Base-by-base conservation (phyloP, 1,284 basidiomycete species). In the Sanghuangporus baumii region DNA sequence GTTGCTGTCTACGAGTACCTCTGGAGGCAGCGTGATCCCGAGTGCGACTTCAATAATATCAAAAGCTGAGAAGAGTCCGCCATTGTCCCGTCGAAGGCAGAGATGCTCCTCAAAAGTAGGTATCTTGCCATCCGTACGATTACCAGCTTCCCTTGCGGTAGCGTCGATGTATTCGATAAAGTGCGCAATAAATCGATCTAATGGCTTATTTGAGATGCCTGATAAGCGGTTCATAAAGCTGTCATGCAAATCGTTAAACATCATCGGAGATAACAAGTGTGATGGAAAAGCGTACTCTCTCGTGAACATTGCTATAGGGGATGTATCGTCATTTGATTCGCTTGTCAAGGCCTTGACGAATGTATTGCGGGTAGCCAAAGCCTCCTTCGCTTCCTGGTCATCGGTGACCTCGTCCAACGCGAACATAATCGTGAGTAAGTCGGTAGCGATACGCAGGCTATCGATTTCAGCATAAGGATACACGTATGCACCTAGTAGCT, bases 331-430 rank as follows among this genome's bases (percentile, higher is more conserved):
- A 56, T 77, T 83, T 18, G 76, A 72, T 9, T 79, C 71, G 67
- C 84, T 75, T 60, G 73, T 75, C 78, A 88, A 78, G 12, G 80
- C 78, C 59, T 81, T 78, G 61, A 84, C 73, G 65, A 85, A 81
- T 41, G 83, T 86, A 47, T 74, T 71, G 43, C 78, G 74, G 7
- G 60, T 57, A 6, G 36, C 47, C 38, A 16, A 36, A 6, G 85
- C 86, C 59, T 82, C 85, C 60, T 73, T 72, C 31, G 80, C 81
- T 66, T 75, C 79, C 73, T 87, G 85, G 56, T 86, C 85, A 68
- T 89, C 86, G 68, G 83, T 87, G 64, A 87, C 77, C 71, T 88
- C 87, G 70, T 89, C 87, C 59, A 87, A 76, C 51, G 85, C 83
- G 72, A 87, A 88, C n/a, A 89, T 77, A 14, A 85, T 74, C 66